Evolutionary conservation across 2,329 filamentous ascomycete species (phyloP).

Genomic region (Colletotrichum sidae): DNA sequence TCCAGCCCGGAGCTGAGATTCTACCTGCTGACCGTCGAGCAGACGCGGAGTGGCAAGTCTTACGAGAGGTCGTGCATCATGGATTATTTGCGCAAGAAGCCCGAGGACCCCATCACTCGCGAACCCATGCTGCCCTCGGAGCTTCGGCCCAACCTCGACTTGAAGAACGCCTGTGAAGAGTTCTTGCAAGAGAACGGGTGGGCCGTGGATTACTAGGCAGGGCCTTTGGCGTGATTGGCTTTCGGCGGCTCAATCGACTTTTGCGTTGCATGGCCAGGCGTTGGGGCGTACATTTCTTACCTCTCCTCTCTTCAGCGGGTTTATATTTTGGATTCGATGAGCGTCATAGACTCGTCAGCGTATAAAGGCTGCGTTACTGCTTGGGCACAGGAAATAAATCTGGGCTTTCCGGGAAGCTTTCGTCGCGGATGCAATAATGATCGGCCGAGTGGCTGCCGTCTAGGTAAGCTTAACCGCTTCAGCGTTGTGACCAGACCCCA

Average conservation of each 20-base stretch:
- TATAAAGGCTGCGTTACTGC: too few relatives aligned
- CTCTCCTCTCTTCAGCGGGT: too few relatives aligned
- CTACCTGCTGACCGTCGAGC: conserved; percentile 38
- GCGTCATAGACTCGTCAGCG: too few relatives aligned
- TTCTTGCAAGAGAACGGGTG: conserved; percentile 90
- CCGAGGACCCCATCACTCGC: conserved; percentile 85
- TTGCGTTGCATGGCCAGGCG: conserved; percentile 33
- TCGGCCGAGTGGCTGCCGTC: too few relatives aligned
- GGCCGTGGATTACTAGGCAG: conserved; percentile 84
- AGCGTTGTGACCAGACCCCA: too few relatives aligned
- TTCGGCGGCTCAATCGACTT: neutral
- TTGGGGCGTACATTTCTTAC: neutral
- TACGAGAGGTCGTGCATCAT: conserved; percentile 90
- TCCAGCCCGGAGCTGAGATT: neutral
- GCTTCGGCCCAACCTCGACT: conserved; percentile 81
- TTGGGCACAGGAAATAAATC: too few relatives aligned
- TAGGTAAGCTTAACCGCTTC: too few relatives aligned
- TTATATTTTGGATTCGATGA: too few relatives aligned
- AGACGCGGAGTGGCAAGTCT: conserved; percentile 87
- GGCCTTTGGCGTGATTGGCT: too few relatives aligned
- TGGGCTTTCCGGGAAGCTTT: too few relatives aligned
- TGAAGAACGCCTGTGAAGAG: conserved; percentile 86
- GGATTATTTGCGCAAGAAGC: conserved; percentile 82
- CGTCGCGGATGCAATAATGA: too few relatives aligned
- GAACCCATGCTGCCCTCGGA: conserved; percentile 77